Conservation (phyloP, 75 land plant species). For the Cupressus sempervirens region DNA sequence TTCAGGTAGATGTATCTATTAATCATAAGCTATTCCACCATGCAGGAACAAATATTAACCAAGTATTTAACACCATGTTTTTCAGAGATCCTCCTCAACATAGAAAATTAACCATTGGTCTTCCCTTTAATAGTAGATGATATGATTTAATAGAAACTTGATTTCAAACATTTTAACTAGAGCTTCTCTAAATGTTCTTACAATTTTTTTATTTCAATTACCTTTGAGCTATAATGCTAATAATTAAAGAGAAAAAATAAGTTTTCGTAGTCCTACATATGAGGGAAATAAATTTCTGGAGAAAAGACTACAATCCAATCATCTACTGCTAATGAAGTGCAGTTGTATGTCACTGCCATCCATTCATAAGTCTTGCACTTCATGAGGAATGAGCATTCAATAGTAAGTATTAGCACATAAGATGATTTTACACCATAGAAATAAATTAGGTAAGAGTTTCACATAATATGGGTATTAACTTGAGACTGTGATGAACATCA, state of each 20-base stretch:
- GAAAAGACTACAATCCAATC: slow-evolving; percentile 97
- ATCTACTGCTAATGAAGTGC: slow-evolving; percentile 40
- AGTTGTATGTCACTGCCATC: slow-evolving; percentile 57
- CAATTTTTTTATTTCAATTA: slow-evolving; percentile 7
- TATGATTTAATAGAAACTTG: neutral
- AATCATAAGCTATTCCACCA: neutral
- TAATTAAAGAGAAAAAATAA: slow-evolving; percentile 14
- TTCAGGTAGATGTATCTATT: neutral
- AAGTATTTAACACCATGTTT: neutral
- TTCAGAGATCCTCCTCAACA: neutral
- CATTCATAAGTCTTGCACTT: slow-evolving; percentile 62
- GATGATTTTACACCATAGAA: neutral
- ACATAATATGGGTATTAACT: neutral
- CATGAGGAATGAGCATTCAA: neutral
- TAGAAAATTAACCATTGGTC: neutral
- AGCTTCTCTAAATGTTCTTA: slow-evolving; percentile 1
- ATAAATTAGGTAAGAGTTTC: neutral
- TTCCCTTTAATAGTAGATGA: neutral
- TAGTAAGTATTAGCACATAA: neutral
- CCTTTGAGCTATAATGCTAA: slow-evolving; percentile 18
- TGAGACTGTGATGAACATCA: neutral
- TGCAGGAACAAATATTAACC: neutral
- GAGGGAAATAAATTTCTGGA: slow-evolving; percentile 35
- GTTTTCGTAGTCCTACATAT: neutral
- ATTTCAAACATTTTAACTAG: slow-evolving; percentile 55